phyloP scores from a whole-genome alignment of 306 rosid species.

The Malus fusca region DNA sequence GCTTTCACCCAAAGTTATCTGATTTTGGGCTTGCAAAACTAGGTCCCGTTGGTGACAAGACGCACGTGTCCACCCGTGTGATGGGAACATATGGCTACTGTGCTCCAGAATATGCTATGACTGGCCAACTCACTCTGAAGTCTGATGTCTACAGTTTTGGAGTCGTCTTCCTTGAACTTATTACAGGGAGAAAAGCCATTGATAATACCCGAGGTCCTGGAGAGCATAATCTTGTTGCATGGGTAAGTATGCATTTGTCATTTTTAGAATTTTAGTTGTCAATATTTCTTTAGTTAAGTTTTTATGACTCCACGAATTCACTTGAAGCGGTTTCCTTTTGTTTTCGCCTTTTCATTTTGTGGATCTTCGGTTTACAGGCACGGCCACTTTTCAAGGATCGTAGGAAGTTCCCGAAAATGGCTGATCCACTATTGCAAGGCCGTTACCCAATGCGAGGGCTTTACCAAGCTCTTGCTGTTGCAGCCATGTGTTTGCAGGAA shows the following conservation, averaged over 20 bases:
- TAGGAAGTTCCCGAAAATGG: conserved; percentile 58
- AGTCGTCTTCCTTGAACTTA: conserved; percentile 73
- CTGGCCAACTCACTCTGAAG: conserved; percentile 72
- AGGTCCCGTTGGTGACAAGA: conserved; percentile 71
- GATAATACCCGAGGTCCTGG: conserved; percentile 48
- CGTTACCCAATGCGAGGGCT: conserved; percentile 63
- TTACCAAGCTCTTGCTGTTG: conserved; percentile 73
- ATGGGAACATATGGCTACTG: conserved; percentile 88
- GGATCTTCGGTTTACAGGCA: conserved; percentile 41
- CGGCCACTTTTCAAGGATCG: conserved; percentile 62
- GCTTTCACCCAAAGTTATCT: conserved; percentile 63
- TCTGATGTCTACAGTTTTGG: conserved; percentile 84
- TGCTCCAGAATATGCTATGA: conserved; percentile 82
- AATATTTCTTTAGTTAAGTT: background rate
- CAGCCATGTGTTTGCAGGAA: conserved; percentile 84
- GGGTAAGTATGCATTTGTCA: conserved; percentile 47
- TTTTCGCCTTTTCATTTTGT: background rate
- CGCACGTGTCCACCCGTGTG: conserved; percentile 71
- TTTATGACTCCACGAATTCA: background rate
- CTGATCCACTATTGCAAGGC: conserved; percentile 72
- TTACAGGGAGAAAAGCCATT: conserved; percentile 75
- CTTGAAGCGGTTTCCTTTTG: conserved; percentile 8
- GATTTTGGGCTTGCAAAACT: conserved; percentile 83
- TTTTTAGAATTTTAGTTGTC: background rate
- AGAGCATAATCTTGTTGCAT: conserved; percentile 68